Base-by-base conservation (phyloP, 2,329 filamentous ascomycete species). In the Sporothrix mexicana region DNA sequence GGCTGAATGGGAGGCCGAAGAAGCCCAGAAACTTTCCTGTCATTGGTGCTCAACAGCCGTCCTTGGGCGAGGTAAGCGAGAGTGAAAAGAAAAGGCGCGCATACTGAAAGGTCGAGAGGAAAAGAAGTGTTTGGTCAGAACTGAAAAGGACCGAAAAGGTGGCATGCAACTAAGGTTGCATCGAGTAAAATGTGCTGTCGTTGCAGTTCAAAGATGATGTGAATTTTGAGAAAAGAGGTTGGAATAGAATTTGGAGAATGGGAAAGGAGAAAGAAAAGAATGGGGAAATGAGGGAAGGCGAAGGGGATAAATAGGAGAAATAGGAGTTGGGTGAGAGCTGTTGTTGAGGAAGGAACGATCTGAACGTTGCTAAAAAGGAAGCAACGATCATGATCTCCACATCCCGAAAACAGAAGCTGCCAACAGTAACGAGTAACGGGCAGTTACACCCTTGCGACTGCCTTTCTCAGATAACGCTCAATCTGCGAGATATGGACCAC, bases 1-100 rank as follows among this genome's bases (percentile, higher is more conserved):
- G 70, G 25, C 70, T 71, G 20, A 59, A 71, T 71, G 12, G 57
- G 30, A 36, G 30, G 3, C 47, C 13, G 47, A 7, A n/a, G 15
- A 25, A 36, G 23, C 20, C 15, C 43, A 53, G 17, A 25, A 20
- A 10, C 20, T 53, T 8, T 51, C 20, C 30, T 36, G 30, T 36
- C 30, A 36, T 36, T 5, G 30, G 7, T 51, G 51, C 64, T 30
- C 23, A 51, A 68, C 23, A 36, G 64, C 64, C 64, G 45, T 47
- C 8, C n/a, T 68, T 25, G 23, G 20, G n/a, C 12, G 41, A 66
- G 5, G 41, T 25, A 25, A 13, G 61, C 61, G 61, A 66, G 9
- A 25, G 36, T 12, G 30, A 7, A 5, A 36, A 36, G 30, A 30
- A 30, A 57, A 23, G 23, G 25, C n/a, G 13, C 6, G 25, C 30